Evolutionary conservation across 2,329 filamentous ascomycete species (phyloP).

Genomic region (Cercospora sp.): DNA sequence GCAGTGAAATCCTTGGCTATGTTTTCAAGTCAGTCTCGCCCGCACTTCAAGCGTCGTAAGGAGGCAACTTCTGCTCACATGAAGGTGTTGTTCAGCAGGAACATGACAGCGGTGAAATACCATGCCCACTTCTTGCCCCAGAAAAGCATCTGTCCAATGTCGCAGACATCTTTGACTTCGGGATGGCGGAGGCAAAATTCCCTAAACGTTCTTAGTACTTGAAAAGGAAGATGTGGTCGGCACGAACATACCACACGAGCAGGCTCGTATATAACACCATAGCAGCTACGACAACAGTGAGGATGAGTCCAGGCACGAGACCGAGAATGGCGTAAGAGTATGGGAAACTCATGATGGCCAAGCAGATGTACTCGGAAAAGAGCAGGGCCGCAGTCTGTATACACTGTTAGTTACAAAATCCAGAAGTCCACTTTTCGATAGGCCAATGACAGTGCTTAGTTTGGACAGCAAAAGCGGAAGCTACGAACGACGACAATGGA

Average conservation of each 20-base stretch:
- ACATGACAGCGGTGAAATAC: slow-evolving; percentile 73
- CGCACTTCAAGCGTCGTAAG: neutral
- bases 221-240: neutral
- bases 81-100: slow-evolving; percentile 82
- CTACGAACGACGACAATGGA: no score
- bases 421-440: neutral
- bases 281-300: slow-evolving; percentile 75
- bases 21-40: slow-evolving; percentile 39
- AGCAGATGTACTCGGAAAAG: slow-evolving; percentile 93
- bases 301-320: slow-evolving; percentile 79
- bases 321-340: slow-evolving; percentile 89
- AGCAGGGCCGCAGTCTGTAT: slow-evolving; percentile 76
- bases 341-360: slow-evolving; percentile 93
- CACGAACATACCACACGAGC: slow-evolving; percentile 56
- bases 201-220: slow-evolving; percentile 50
- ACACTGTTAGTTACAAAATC: neutral
- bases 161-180: slow-evolving; percentile 87
- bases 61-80: neutral
- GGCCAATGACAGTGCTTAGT: neutral
- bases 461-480: no score
- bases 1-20: slow-evolving; percentile 80
- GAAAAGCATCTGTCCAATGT: slow-evolving; percentile 94
- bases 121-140: slow-evolving; percentile 76
- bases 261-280: slow-evolving; percentile 82
- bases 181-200: slow-evolving; percentile 89